These are phyloP conservation scores for Russula virescens DNA, from an alignment of 768 basidiomycete genomes.

Conservation along the genomic window DNA sequence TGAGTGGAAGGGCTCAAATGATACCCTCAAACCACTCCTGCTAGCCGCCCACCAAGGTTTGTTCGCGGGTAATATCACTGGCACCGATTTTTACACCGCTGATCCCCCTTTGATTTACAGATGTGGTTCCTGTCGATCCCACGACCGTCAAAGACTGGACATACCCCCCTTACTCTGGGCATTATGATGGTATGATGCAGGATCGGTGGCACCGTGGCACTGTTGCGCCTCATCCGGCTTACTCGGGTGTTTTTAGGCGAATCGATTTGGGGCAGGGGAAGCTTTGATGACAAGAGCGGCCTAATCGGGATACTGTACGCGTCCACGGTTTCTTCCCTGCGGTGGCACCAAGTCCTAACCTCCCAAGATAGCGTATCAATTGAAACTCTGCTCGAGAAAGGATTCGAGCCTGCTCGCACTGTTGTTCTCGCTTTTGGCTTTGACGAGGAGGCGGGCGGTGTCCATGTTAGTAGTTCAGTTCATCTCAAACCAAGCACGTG, in stretches of 20 bases:
- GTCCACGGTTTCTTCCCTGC: neutral
- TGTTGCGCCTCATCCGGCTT: neutral
- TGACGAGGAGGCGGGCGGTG: conserved; percentile 38
- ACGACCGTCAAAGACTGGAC: conserved; percentile 52
- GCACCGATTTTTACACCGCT: neutral
- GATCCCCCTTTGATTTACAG: conserved; percentile 30
- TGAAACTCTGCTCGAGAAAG: conserved; percentile 36
- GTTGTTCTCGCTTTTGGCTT: conserved; percentile 34
- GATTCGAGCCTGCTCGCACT: conserved; percentile 35
- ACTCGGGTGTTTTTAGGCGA: conserved; percentile 23
- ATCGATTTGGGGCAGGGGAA: conserved; percentile 33
- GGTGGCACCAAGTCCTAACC: neutral
- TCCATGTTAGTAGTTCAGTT: conserved; percentile 17
- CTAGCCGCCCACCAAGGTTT: conserved; percentile 51
- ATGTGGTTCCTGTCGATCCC: conserved; percentile 63
- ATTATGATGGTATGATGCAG: conserved; percentile 43
- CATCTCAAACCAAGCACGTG: neutral
- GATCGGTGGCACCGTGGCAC: neutral
- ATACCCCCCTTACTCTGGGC: conserved; percentile 58
- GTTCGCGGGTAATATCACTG: conserved; percentile 23
- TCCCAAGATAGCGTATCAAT: conserved; percentile 30
- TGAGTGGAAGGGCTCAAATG: conserved; percentile 51
- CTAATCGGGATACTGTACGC: conserved; percentile 32
- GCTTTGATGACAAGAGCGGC: conserved; percentile 34
- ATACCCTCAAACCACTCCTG: conserved; percentile 48